These are phyloP conservation scores for Edaphochlamys debaryana DNA, from an alignment of 139 green algal genomes.

Conservation along the genomic window DNA sequence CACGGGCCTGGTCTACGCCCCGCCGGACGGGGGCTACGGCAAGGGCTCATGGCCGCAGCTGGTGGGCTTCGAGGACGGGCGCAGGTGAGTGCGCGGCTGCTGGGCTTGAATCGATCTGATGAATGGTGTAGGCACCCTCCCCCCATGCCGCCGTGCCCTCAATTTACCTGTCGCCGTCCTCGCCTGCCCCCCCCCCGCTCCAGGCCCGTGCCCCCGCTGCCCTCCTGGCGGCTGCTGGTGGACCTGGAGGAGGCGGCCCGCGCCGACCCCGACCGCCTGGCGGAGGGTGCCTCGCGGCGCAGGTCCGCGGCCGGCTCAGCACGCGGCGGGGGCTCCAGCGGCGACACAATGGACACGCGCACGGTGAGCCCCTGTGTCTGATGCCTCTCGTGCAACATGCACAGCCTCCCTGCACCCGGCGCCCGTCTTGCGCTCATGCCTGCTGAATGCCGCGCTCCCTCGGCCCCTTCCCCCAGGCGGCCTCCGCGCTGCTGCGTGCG, in stretches of 20 bases:
- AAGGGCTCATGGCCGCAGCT: slow-evolving; percentile 27
- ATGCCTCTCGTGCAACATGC: too few relatives aligned
- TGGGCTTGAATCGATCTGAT: not conserved
- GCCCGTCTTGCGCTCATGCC: too few relatives aligned
- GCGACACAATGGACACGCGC: not conserved
- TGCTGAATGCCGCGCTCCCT: too few relatives aligned
- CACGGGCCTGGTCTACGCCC: slow-evolving; percentile 23
- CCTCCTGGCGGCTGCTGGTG: slow-evolving; percentile 21
- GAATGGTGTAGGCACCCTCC: not conserved
- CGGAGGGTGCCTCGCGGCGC: not conserved
- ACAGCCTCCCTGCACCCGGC: too few relatives aligned
- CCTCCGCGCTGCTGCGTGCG: not conserved
- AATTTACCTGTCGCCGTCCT: too few relatives aligned
- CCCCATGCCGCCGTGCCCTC: too few relatives aligned
- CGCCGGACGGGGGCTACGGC: not conserved
- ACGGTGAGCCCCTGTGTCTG: too few relatives aligned
- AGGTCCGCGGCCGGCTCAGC: not conserved
- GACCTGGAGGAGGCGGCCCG: slow-evolving; percentile 6
- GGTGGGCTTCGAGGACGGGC: slow-evolving; percentile 9
- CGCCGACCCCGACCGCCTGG: not conserved
- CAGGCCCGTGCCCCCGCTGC: slow-evolving; percentile 6
- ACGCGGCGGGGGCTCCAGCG: not conserved
- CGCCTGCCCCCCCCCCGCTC: too few relatives aligned
- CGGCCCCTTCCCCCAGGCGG: not conserved
- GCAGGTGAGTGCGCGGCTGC: too few relatives aligned